These are phyloP conservation scores for Exidia glandulosa DNA, from an alignment of 768 basidiomycete species.

Conservation along the genomic window DNA sequence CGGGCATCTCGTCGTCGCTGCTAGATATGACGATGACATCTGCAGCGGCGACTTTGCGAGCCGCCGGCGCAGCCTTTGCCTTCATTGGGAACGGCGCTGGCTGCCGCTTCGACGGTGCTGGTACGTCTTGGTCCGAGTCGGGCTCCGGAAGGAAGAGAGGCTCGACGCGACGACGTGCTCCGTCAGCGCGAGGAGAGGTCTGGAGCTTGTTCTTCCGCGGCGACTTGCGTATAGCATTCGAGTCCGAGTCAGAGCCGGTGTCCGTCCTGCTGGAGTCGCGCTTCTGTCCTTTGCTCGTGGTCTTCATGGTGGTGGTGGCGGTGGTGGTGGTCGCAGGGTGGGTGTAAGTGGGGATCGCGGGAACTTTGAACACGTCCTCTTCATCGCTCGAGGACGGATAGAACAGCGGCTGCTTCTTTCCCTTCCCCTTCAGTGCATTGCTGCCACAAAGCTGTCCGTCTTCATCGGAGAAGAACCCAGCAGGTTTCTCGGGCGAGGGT, in stretches of 20 bases:
- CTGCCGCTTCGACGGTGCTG: not conserved
- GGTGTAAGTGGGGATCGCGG: not conserved
- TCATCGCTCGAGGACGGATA: not conserved
- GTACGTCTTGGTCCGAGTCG: not conserved
- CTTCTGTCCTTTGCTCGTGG: not conserved
- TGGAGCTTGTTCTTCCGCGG: slow-evolving; percentile 19
- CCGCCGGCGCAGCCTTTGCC: not conserved
- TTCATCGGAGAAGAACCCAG: not conserved
- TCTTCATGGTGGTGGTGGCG: not conserved
- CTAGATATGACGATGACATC: slow-evolving; percentile 7
- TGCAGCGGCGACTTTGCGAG: not conserved
- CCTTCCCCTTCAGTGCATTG: not conserved
- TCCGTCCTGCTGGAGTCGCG: not conserved
- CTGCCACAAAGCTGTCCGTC: not conserved
- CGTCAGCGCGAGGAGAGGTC: slow-evolving; percentile 13
- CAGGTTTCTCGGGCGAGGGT: not conserved
- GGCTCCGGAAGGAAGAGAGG: not conserved
- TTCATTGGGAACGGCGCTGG: not conserved
- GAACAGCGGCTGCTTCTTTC: not conserved
- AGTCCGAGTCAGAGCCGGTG: slow-evolving; percentile 1
- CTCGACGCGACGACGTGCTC: not conserved
- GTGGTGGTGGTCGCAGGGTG: not conserved
- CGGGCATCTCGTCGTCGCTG: slow-evolving; percentile 1
- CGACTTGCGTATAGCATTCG: slow-evolving; percentile 16
- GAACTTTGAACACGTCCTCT: not conserved